Evolutionary conservation across 176 grass and related monocot species (phyloP).

Genomic region (Sorghum bicolor): Sorghum_bicolor_NCBIv3 NC_012872.2:71951501-71952000

Average conservation of each 20-base stretch:
- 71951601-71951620: constrained; percentile 52
- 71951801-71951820: neutral
- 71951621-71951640: constrained; percentile 17
- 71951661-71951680: constrained; percentile 28
- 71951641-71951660: constrained; percentile 29
- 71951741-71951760: constrained; percentile 38
- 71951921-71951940: neutral
- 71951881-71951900: neutral
- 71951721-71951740: constrained; percentile 23
- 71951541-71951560: constrained; percentile 26
- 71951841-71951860: neutral
- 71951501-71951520: constrained; percentile 36
- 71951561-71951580: constrained; percentile 34
- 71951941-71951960: neutral
- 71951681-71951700: constrained; percentile 31
- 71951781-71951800: neutral
- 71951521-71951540: constrained; percentile 18
- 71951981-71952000: neutral
- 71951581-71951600: constrained; percentile 40
- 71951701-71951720: constrained; percentile 45
- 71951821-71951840: neutral
- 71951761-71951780: constrained; percentile 40
- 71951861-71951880: neutral
- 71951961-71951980: neutral
- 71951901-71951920: neutral